Conservation (phyloP, 2,329 filamentous ascomycete species). For the Exophiala bonariae region DNA sequence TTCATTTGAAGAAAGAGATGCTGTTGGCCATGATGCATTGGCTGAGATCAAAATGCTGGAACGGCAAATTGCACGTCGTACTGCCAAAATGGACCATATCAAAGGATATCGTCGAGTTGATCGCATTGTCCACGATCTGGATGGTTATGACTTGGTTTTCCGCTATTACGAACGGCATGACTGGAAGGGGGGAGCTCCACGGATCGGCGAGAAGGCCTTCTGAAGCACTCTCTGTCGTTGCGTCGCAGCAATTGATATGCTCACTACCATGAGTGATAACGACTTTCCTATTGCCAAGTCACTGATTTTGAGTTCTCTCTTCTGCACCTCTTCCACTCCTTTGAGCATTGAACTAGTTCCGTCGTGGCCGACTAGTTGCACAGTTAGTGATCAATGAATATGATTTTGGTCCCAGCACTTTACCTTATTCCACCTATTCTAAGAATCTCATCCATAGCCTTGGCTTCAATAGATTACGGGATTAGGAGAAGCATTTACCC, state of each 20-base stretch:
- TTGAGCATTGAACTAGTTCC: not conserved
- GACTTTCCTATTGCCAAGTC: constrained; percentile 1
- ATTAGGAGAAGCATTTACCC: too few relatives aligned
- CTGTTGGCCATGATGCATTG: constrained; percentile 35
- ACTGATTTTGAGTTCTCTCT: not conserved
- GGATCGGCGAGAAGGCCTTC: constrained; percentile 53
- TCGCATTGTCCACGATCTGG: constrained; percentile 93
- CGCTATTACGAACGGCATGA: constrained; percentile 92
- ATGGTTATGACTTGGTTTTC: constrained; percentile 96
- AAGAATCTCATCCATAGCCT: too few relatives aligned
- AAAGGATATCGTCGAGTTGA: constrained; percentile 86
- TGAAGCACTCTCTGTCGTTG: not conserved
- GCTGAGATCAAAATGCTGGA: constrained; percentile 43
- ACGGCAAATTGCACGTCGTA: constrained; percentile 44
- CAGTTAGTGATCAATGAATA: too few relatives aligned
- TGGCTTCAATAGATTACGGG: too few relatives aligned
- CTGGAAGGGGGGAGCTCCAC: constrained; percentile 66
- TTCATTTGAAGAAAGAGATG: constrained; percentile 39
- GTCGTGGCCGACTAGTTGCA: too few relatives aligned
- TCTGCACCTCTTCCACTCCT: constrained; percentile 5
- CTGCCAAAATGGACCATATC: constrained; percentile 70
- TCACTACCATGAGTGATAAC: not conserved
- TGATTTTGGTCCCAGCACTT: too few relatives aligned
- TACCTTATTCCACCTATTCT: too few relatives aligned
- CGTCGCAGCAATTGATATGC: not conserved